Percentiles rank a stretch among this genome's conserved stretches.
Conservation (phyloP, 2,329 filamentous ascomycete species). For the Ceratocystis eucalypticola region DNA sequence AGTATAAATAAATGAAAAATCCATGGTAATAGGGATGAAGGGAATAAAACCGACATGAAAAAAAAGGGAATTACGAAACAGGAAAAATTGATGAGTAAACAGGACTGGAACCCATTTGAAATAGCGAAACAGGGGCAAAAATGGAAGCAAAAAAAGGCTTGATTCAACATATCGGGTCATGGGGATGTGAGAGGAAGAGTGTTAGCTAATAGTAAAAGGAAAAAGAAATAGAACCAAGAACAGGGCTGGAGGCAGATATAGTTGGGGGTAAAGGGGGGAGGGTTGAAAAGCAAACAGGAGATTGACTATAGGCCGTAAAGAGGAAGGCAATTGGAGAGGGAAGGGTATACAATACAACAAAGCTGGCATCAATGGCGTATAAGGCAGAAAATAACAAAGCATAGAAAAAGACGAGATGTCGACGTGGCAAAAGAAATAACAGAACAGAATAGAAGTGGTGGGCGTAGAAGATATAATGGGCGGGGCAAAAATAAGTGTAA, state of each 20-base stretch:
- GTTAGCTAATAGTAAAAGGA: neutral
- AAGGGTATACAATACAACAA: slow-evolving; percentile 1
- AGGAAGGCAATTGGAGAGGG: neutral
- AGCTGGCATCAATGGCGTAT: neutral
- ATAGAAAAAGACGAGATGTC: slow-evolving; percentile 14
- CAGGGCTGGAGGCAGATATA: slow-evolving; percentile 7
- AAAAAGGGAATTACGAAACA: neutral
- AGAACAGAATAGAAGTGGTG: slow-evolving; percentile 11
- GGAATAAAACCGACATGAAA: slow-evolving; percentile 8
- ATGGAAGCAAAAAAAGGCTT: neutral
- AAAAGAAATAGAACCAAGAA: slow-evolving; percentile 7
- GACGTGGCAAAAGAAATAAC: slow-evolving; percentile 4
- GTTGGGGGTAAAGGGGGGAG: neutral
- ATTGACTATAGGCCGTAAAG: neutral
- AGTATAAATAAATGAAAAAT: neutral
- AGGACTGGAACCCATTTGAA: slow-evolving; percentile 15
- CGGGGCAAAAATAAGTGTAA: slow-evolving; percentile 3
- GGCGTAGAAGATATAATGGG: slow-evolving; percentile 12
- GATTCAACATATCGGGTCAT: neutral
- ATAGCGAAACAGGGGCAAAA: neutral
- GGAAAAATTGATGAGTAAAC: slow-evolving; percentile 22
- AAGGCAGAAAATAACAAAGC: neutral
- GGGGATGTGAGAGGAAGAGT: neutral
- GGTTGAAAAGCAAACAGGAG: neutral
- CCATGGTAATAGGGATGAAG: neutral